Conservation (phyloP, 2,329 filamentous ascomycete genomes). For the Cercospora sojina region DNA sequence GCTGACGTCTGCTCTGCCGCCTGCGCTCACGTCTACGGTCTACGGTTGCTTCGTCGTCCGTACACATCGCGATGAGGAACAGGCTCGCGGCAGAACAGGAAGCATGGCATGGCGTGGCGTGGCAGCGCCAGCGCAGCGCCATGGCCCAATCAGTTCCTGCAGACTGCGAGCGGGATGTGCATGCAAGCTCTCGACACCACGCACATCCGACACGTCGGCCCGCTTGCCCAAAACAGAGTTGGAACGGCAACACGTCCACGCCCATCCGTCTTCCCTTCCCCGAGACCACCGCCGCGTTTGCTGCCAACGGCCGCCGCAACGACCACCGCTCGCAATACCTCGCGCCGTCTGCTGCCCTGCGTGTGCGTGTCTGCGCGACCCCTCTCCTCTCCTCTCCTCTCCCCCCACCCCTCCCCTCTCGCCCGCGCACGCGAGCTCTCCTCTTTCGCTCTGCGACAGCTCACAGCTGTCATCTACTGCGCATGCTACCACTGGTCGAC, state of each 20-base stretch:
- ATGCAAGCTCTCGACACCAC: slow-evolving; percentile 6
- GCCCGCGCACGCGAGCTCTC: neutral
- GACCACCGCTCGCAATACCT: neutral
- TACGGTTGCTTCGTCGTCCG: neutral
- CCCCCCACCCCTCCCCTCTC: neutral
- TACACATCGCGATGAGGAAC: neutral
- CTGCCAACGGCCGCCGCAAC: neutral
- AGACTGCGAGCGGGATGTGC: neutral
- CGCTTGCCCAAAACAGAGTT: slow-evolving; percentile 15
- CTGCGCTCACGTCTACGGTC: too few species aligned
- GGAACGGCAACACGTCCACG: neutral
- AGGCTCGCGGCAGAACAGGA: neutral
- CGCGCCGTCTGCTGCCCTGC: neutral
- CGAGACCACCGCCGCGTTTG: neutral
- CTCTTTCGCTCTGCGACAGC: neutral
- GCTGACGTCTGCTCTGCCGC: neutral
- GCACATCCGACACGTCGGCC: slow-evolving; percentile 9
- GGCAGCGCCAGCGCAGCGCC: neutral
- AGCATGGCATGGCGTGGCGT: neutral
- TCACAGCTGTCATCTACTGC: neutral
- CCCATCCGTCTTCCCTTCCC: neutral
- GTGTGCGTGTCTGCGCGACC: neutral
- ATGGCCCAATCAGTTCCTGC: slow-evolving; percentile 1
- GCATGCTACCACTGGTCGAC: slow-evolving; percentile 1
- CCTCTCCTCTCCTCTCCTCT: neutral